phyloP scores from a whole-genome alignment of 805 yeast species.

The Lachancea cidri region DNA sequence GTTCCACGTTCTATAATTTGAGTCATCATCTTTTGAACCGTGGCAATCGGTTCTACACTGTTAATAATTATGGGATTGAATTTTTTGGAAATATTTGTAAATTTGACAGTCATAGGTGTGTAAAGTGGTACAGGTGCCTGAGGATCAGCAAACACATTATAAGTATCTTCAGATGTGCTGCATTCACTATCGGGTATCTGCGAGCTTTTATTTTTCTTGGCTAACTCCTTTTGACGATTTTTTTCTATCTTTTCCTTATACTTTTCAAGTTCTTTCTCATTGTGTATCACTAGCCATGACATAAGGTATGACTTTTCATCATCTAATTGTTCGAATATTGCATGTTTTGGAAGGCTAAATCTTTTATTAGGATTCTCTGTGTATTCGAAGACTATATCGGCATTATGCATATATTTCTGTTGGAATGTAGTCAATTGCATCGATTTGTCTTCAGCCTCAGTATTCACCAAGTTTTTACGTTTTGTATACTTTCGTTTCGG shows the following conservation, averaged over 20 bases:
- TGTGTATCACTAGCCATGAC: slow-evolving; percentile 34
- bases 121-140: slow-evolving; percentile 37
- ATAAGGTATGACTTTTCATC: slow-evolving; percentile 25
- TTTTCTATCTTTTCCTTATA: slow-evolving; percentile 18
- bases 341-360: slow-evolving; percentile 67
- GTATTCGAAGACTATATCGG: slow-evolving; percentile 80
- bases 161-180: slow-evolving; percentile 7
- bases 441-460: slow-evolving; percentile 38
- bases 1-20: slow-evolving; percentile 54
- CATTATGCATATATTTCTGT: slow-evolving; percentile 60
- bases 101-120: slow-evolving; percentile 61
- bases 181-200: slow-evolving; percentile 11
- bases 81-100: slow-evolving; percentile 61
- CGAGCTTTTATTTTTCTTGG: slow-evolving; percentile 7
- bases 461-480: slow-evolving; percentile 10
- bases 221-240: slow-evolving; percentile 15
- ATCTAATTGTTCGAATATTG: slow-evolving; percentile 54
- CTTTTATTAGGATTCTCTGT: slow-evolving; percentile 73
- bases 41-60: slow-evolving; percentile 54
- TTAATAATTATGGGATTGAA: slow-evolving; percentile 60
- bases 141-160: slow-evolving; percentile 28
- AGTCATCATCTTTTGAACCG: slow-evolving; percentile 59
- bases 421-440: slow-evolving; percentile 68
- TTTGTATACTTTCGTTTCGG: slow-evolving; percentile 11
- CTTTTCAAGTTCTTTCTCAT: slow-evolving; percentile 24